phyloP scores from a whole-genome alignment of 2,329 filamentous ascomycete species.

The Fusarium sp. region DNA sequence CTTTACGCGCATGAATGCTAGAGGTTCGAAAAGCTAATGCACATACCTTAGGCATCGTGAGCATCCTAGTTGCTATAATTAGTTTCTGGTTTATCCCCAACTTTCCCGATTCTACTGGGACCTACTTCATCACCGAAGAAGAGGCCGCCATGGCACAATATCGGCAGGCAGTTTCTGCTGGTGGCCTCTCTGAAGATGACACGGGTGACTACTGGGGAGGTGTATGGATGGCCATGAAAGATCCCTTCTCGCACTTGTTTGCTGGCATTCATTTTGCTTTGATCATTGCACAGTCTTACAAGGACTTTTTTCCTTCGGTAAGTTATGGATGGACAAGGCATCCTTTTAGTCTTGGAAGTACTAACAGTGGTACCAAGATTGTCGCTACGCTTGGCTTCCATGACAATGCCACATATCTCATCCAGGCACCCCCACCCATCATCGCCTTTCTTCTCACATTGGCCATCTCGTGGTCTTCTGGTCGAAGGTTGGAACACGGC shows the following conservation, averaged over 20 bases:
- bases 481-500: constrained; percentile 50
- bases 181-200: constrained; percentile 49
- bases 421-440: constrained; percentile 53
- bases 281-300: constrained; percentile 53
- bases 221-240: constrained; percentile 45
- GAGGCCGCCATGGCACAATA: constrained; percentile 51
- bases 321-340: background rate
- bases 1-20: accelerated
- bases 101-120: constrained; percentile 45
- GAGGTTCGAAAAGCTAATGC: background rate
- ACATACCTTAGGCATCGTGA: constrained; percentile 37
- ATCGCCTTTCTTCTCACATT: constrained; percentile 53
- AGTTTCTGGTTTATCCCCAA: constrained; percentile 51
- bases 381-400: constrained; percentile 43
- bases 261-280: constrained; percentile 52
- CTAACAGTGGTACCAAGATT: constrained; percentile 31
- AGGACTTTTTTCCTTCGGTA: constrained; percentile 55
- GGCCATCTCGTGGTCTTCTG: constrained; percentile 50
- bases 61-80: constrained; percentile 44
- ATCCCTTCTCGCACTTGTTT: constrained; percentile 52
- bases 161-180: constrained; percentile 48
- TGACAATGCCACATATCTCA: constrained; percentile 48
- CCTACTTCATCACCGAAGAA: constrained; percentile 49
- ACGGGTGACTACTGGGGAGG: constrained; percentile 51
- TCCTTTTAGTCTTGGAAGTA: background rate